phyloP scores from a whole-genome alignment of 2,329 filamentous ascomycete genomes.

The Diplodia corticola region DNA sequence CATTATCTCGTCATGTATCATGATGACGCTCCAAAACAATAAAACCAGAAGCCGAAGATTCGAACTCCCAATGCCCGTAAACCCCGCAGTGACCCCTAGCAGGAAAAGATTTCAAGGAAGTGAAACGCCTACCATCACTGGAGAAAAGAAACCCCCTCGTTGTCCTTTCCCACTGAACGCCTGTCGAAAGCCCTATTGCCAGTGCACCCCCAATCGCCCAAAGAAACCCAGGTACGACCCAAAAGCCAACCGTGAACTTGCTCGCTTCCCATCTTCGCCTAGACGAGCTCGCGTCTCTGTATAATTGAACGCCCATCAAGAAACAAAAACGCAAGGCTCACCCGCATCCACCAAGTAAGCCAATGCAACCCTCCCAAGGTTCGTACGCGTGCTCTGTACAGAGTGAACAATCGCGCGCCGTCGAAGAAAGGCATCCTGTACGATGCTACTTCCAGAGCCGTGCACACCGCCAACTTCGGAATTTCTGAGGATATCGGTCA shows the following conservation, averaged over 20 bases:
- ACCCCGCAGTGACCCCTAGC: neutral
- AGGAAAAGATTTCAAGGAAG: neutral
- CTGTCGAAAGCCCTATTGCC: neutral
- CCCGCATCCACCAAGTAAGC: neutral
- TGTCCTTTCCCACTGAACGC: constrained; percentile 7
- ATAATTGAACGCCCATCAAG: constrained; percentile 7
- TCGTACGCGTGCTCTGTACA: constrained; percentile 13
- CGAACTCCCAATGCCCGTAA: neutral
- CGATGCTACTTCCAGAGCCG: constrained; percentile 4
- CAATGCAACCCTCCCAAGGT: neutral
- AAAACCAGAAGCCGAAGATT: neutral
- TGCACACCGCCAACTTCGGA: constrained; percentile 2
- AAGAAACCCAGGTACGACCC: neutral
- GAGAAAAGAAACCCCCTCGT: neutral
- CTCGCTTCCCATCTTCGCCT: neutral
- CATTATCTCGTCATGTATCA: constrained; percentile 20
- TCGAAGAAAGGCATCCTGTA: neutral
- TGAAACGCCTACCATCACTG: constrained; percentile 8
- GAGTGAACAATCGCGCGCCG: constrained; percentile 1
- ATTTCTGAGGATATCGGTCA: constrained; percentile 18
- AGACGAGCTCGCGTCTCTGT: constrained; percentile 2
- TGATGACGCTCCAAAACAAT: constrained; percentile 17
- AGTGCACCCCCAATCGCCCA: neutral
- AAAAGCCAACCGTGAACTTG: neutral
- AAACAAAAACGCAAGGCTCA: neutral